Conservation (phyloP, 768 basidiomycete genomes). For the Lactarius sp. region DNA sequence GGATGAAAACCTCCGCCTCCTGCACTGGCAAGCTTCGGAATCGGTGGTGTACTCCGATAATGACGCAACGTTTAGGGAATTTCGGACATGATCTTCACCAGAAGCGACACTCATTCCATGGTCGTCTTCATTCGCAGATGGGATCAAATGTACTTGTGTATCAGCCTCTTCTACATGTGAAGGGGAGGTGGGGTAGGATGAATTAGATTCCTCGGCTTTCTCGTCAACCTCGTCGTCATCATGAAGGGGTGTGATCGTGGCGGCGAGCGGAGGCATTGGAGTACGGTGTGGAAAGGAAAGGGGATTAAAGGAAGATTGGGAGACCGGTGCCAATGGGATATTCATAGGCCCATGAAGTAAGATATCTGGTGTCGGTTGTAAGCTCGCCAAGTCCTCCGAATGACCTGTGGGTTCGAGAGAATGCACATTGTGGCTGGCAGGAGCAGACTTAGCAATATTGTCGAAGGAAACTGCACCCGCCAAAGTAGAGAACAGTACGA, state of each 20-base stretch:
- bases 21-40: background rate
- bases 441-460: background rate
- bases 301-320: constrained; percentile 1
- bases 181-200: background rate
- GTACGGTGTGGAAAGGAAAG: constrained; percentile 19
- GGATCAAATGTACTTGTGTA: background rate
- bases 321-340: background rate
- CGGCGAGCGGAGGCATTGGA: constrained; percentile 20
- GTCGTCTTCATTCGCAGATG: background rate
- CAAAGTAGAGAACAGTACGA: constrained; percentile 18
- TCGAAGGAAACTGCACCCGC: constrained; percentile 19
- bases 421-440: background rate
- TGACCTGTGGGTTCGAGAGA: background rate
- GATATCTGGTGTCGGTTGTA: background rate
- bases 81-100: background rate
- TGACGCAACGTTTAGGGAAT: background rate
- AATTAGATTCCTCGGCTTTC: background rate
- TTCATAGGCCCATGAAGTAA: background rate
- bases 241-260: constrained; percentile 12
- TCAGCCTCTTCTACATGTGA: background rate
- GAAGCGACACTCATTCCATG: background rate
- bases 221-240: constrained; percentile 7
- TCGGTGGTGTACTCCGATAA: background rate
- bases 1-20: constrained; percentile 4
- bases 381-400: background rate